phyloP scores from a whole-genome alignment of 2,329 filamentous ascomycete genomes.

The Monosporascus sp. region DNA sequence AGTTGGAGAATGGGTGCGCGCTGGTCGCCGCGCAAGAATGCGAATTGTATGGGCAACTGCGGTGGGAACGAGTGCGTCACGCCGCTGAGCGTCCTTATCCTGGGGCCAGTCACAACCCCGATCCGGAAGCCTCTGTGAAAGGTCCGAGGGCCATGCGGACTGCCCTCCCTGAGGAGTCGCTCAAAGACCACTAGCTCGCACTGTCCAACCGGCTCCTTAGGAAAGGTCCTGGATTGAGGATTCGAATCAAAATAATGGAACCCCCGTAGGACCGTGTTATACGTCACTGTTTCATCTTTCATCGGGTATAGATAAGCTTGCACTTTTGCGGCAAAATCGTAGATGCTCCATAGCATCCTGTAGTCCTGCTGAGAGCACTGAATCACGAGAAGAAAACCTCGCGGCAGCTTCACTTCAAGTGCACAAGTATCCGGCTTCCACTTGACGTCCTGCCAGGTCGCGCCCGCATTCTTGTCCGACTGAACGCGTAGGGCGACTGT shows the following conservation, averaged over 20 bases:
- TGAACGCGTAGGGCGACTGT: slow-evolving; percentile 71
- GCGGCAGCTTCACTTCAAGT: slow-evolving; percentile 65
- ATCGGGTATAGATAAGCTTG: slow-evolving; percentile 64
- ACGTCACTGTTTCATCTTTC: slow-evolving; percentile 64
- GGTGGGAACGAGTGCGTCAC: slow-evolving; percentile 65
- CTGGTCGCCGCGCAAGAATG: slow-evolving; percentile 67
- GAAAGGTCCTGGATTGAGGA: slow-evolving; percentile 66
- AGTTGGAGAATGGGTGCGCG: slow-evolving; percentile 65
- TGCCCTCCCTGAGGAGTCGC: slow-evolving; percentile 58
- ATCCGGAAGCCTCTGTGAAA: slow-evolving; percentile 77
- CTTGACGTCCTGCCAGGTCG: slow-evolving; percentile 74
- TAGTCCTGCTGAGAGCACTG: slow-evolving; percentile 74
- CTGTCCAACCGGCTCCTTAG: slow-evolving; percentile 63
- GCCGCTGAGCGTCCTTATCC: slow-evolving; percentile 70
- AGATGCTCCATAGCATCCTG: slow-evolving; percentile 72
- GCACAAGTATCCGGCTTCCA: slow-evolving; percentile 67
- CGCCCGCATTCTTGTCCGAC: slow-evolving; percentile 58
- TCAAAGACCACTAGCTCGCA: slow-evolving; percentile 76
- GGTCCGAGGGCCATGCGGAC: slow-evolving; percentile 65
- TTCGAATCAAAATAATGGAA: slow-evolving; percentile 78
- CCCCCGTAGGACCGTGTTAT: slow-evolving; percentile 62
- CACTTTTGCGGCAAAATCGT: slow-evolving; percentile 76
- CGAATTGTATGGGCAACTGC: slow-evolving; percentile 67
- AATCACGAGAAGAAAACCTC: slow-evolving; percentile 68
- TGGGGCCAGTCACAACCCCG: slow-evolving; percentile 70